Percentiles rank a stretch among this genome's conserved stretches.
phyloP scores from a whole-genome alignment of 2,329 filamentous ascomycete species.

The Ophiostoma ulmi region DNA sequence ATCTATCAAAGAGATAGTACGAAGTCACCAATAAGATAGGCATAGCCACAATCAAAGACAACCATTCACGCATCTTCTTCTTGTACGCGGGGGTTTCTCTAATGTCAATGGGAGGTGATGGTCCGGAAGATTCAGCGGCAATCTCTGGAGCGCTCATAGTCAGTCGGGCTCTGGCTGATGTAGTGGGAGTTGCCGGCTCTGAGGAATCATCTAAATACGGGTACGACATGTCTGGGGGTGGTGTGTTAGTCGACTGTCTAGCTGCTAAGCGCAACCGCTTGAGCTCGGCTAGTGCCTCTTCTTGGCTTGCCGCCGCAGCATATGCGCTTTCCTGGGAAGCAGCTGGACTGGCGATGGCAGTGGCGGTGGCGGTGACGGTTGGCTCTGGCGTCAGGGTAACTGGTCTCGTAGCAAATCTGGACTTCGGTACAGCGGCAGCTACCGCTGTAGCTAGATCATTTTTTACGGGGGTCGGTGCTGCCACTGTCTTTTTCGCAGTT shows the following conservation, averaged over 20 bases:
- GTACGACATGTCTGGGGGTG: neutral
- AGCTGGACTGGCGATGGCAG: neutral
- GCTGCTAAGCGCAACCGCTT: slow-evolving; percentile 23
- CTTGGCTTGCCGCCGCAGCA: slow-evolving; percentile 19
- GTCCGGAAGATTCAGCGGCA: slow-evolving; percentile 4
- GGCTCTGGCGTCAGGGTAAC: neutral
- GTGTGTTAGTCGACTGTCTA: slow-evolving; percentile 15
- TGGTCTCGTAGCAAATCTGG: slow-evolving; percentile 17
- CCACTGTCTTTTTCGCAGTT: neutral
- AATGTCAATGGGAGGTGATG: slow-evolving; percentile 21
- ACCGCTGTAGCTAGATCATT: neutral
- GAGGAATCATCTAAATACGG: neutral
- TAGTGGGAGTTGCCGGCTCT: neutral
- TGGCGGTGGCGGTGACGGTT: neutral
- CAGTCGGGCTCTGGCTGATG: neutral
- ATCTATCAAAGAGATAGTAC: slow-evolving; percentile 49
- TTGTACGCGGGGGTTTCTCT: slow-evolving; percentile 42
- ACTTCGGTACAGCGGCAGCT: neutral
- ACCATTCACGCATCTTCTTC: slow-evolving; percentile 43
- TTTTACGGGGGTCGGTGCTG: neutral
- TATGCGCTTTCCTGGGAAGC: neutral
- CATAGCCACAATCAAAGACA: slow-evolving; percentile 46
- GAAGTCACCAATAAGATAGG: slow-evolving; percentile 53
- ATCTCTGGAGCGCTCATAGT: neutral
- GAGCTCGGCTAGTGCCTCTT: slow-evolving; percentile 27